Conservation (phyloP, 2,329 filamentous ascomycete species). For the Metarhizium sp. region DNA sequence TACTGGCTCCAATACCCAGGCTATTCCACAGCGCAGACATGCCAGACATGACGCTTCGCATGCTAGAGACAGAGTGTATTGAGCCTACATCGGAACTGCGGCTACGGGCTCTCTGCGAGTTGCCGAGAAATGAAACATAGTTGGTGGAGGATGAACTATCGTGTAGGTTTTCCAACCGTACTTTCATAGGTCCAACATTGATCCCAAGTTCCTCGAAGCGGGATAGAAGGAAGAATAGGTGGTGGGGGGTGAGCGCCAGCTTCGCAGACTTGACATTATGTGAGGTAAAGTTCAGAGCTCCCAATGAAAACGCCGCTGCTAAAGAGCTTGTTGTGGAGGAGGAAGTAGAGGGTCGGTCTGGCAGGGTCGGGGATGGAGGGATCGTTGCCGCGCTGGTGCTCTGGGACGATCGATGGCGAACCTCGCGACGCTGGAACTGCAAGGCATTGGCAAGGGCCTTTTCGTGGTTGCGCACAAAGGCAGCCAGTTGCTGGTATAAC, state of each 20-base stretch:
- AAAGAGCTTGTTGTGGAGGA: conserved; percentile 66
- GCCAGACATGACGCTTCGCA: conserved; percentile 93
- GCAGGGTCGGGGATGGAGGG: conserved; percentile 47
- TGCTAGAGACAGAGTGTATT: conserved; percentile 90
- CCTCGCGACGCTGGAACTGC: conserved; percentile 65
- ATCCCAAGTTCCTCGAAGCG: conserved; percentile 91
- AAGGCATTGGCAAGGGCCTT: conserved; percentile 94
- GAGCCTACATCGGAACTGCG: conserved; percentile 78
- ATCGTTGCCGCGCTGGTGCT: conserved; percentile 50
- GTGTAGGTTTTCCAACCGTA: conserved; percentile 89
- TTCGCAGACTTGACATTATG: conserved; percentile 82
- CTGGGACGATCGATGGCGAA: conserved; percentile 60
- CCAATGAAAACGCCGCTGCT: conserved; percentile 78
- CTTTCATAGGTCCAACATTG: conserved; percentile 88
- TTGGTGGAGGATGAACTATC: conserved; percentile 77
- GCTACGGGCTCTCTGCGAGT: conserved; percentile 66
- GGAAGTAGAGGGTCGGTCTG: conserved; percentile 54
- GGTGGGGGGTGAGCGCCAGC: conserved; percentile 86
- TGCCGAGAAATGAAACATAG: conserved; percentile 91
- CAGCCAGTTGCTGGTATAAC: conserved; percentile 71
- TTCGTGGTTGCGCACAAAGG: conserved; percentile 94
- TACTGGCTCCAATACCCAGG: conserved; percentile 72
- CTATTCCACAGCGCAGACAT: conserved; percentile 92
- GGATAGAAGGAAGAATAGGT: conserved; percentile 92
- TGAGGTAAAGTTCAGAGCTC: conserved; percentile 75